phyloP scores from a whole-genome alignment of 139 green algal genomes.

The Dunaliella primolecta region DNA sequence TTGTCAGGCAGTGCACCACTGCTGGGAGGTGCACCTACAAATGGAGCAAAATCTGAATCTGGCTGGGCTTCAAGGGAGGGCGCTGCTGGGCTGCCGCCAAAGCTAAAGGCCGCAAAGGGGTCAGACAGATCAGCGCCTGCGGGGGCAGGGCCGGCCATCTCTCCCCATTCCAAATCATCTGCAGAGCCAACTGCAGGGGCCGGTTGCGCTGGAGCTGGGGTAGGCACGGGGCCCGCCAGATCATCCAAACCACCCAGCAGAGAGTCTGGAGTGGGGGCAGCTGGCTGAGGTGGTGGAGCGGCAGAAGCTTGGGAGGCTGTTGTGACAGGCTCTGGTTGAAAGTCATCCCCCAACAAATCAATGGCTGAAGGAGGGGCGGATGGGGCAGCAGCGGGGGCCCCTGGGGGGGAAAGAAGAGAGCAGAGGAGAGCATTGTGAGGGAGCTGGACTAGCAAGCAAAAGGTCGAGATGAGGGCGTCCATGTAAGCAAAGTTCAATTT shows the following conservation, averaged over 20 bases:
- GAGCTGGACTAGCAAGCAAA: too few relatives aligned
- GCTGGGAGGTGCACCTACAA: neutral
- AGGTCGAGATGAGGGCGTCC: too few relatives aligned
- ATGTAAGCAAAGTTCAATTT: too few relatives aligned
- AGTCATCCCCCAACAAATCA: neutral
- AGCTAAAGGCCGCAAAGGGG: neutral
- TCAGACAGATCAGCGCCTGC: neutral
- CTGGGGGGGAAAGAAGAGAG: too few relatives aligned
- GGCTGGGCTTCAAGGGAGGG: neutral
- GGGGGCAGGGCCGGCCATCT: neutral
- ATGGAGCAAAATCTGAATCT: neutral
- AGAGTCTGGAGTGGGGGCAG: neutral
- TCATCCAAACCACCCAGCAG: neutral
- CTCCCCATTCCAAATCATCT: neutral
- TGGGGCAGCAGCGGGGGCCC: too few relatives aligned
- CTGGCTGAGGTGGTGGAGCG: neutral
- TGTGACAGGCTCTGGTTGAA: neutral
- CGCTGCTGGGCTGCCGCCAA: neutral
- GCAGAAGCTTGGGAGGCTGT: neutral
- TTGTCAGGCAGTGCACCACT: too few relatives aligned
- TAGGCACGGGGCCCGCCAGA: neutral
- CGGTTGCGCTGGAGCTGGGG: neutral
- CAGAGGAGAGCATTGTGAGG: too few relatives aligned
- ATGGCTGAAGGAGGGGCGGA: neutral
- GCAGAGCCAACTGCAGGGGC: too few relatives aligned